phyloP scores from a whole-genome alignment of 352 stramenopile species.

The Phytophthora uliginosa region DNA sequence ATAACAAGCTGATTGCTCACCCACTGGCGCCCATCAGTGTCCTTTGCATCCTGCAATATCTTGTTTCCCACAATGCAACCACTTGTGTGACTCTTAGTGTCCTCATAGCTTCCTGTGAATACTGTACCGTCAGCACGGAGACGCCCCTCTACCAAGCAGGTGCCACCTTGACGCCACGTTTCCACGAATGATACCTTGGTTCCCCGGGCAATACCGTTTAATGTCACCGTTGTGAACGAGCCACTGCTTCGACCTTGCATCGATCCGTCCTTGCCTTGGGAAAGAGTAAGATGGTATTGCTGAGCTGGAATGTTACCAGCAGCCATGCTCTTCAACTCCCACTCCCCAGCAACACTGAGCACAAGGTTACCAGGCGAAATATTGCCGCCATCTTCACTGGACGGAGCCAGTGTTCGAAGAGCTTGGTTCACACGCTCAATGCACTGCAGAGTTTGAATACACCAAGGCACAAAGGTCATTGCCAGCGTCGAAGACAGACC shows the following conservation, averaged over 20 bases:
- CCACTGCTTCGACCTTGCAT: conserved; percentile 82
- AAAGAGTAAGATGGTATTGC: conserved; percentile 86
- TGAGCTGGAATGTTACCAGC: conserved; percentile 89
- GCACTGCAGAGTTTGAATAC: conserved; percentile 69
- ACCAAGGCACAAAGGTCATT: conserved; percentile 85
- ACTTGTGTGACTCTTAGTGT: conserved; percentile 90
- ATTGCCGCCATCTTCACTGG: conserved; percentile 29
- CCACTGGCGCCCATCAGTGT: conserved; percentile 27
- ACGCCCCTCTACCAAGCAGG: conserved; percentile 84
- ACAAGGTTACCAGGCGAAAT: conserved; percentile 49
- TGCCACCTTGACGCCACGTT: conserved; percentile 90
- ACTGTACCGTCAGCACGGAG: conserved; percentile 75
- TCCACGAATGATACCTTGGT: conserved; percentile 90
- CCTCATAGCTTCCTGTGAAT: conserved; percentile 88
- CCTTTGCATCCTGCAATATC: conserved; percentile 41
- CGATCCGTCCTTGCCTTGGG: conserved; percentile 67
- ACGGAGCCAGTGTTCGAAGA: conserved; percentile 45
- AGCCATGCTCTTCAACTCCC: conserved; percentile 91
- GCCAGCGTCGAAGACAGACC: conserved; percentile 73
- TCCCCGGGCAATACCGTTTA: conserved; percentile 77
- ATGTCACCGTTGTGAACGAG: conserved; percentile 85
- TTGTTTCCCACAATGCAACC: conserved; percentile 85
- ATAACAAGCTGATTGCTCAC: conserved; percentile 71
- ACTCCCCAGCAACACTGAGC: conserved; percentile 83
- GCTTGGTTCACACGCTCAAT: conserved; percentile 74